phyloP scores from a whole-genome alignment of 1,139 yeast genomes.

The Candida smagusa region DNA sequence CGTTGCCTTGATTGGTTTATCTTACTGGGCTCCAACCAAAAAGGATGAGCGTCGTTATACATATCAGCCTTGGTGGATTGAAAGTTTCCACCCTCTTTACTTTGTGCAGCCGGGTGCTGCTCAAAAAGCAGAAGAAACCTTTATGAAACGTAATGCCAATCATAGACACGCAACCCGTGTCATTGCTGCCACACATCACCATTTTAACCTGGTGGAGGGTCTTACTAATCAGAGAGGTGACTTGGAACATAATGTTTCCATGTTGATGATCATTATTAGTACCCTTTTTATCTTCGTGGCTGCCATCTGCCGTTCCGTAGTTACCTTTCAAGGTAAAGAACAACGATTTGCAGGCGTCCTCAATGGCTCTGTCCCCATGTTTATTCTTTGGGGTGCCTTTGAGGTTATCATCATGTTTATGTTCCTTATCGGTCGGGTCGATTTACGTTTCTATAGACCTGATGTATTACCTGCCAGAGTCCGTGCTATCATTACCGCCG shows the following conservation, averaged over 20 bases:
- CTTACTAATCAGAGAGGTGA: slow-evolving; percentile 43
- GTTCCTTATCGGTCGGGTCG: slow-evolving; percentile 62
- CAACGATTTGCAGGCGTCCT: slow-evolving; percentile 3
- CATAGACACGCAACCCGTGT: slow-evolving; percentile 52
- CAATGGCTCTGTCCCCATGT: slow-evolving; percentile 48
- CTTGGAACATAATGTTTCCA: slow-evolving; percentile 47
- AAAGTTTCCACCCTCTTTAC: slow-evolving; percentile 54
- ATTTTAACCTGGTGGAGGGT: slow-evolving; percentile 42
- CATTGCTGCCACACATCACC: slow-evolving; percentile 46
- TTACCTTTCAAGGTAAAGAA: slow-evolving; percentile 39
- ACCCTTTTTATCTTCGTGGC: slow-evolving; percentile 55
- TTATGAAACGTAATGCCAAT: slow-evolving; percentile 47
- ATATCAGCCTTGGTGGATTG: slow-evolving; percentile 80
- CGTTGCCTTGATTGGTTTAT: slow-evolving; percentile 43
- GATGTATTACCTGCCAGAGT: slow-evolving; percentile 48
- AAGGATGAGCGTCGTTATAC: slow-evolving; percentile 54
- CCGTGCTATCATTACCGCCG: slow-evolving; percentile 41
- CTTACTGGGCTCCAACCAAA: slow-evolving; percentile 57
- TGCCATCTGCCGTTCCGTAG: slow-evolving; percentile 56
- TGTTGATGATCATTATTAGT: slow-evolving; percentile 46
- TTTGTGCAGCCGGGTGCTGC: slow-evolving; percentile 51
- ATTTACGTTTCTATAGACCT: slow-evolving; percentile 76
- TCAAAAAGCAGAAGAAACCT: slow-evolving; percentile 47
- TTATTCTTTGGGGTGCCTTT: slow-evolving; percentile 62
- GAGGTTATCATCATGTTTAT: slow-evolving; percentile 56